A percentile compares a stretch with the other conserved stretches of the same genome.
These are phyloP conservation scores for Colletotrichum nymphaeae DNA, from an alignment of 2,329 filamentous ascomycete species.

Conservation along the genomic window DNA sequence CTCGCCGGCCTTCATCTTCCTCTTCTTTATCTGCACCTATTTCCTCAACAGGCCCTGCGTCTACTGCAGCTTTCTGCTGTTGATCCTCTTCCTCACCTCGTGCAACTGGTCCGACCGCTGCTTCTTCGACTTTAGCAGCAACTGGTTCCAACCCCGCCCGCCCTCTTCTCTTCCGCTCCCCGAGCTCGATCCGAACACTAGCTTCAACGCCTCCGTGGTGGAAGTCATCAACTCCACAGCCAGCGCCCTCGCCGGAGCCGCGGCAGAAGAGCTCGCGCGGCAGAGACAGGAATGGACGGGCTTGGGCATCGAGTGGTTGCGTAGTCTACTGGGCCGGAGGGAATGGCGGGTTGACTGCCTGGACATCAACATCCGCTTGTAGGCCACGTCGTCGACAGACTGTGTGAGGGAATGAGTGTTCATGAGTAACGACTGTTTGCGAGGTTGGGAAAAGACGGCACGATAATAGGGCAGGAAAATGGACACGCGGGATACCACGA, in stretches of 20 bases:
- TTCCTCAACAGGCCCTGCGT: conserved; percentile 96
- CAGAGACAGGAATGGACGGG: conserved; percentile 76
- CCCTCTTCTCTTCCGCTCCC: conserved; percentile 47
- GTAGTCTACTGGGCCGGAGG: conserved; percentile 81
- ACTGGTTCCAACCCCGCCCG: conserved; percentile 91
- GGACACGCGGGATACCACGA: conserved; percentile 4
- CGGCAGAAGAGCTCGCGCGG: conserved; percentile 69
- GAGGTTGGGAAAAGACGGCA: neutral
- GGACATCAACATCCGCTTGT: conserved; percentile 86
- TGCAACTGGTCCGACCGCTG: conserved; percentile 91
- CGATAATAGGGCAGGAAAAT: neutral
- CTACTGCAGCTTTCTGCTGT: conserved; percentile 95
- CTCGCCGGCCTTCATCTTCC: conserved; percentile 85
- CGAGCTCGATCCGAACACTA: conserved; percentile 43
- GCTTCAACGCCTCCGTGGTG: conserved; percentile 61
- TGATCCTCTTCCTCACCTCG: conserved; percentile 92
- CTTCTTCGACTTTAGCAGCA: conserved; percentile 91
- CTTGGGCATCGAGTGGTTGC: conserved; percentile 86
- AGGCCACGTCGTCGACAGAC: conserved; percentile 35
- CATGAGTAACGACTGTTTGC: conserved; percentile 8
- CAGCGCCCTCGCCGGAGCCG: conserved; percentile 73
- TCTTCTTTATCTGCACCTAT: conserved; percentile 93
- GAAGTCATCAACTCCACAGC: conserved; percentile 77
- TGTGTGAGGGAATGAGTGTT: neutral
- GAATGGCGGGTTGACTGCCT: conserved; percentile 94